Evolutionary conservation across 1,139 yeast genomes (phyloP).

Genomic region (Pichia sp.): DNA sequence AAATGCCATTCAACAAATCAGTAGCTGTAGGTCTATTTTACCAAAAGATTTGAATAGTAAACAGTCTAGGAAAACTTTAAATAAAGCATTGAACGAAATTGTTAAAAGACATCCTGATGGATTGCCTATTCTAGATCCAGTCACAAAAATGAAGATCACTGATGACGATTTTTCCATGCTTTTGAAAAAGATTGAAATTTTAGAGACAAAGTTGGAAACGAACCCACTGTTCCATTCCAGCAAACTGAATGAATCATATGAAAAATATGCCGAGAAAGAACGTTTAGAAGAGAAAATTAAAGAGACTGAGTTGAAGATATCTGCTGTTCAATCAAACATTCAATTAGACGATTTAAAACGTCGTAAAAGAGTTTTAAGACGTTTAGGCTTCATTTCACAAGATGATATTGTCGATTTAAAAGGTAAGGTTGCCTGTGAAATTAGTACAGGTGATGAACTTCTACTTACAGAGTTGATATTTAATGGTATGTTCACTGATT

Average conservation of each 20-base stretch:
- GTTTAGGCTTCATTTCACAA: slow-evolving; percentile 73
- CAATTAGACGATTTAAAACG: slow-evolving; percentile 91
- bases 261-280: slow-evolving; percentile 59
- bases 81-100: slow-evolving; percentile 74
- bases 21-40: slow-evolving; percentile 72
- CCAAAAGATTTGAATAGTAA: slow-evolving; percentile 74
- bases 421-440: slow-evolving; percentile 64
- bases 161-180: slow-evolving; percentile 65
- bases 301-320: slow-evolving; percentile 54
- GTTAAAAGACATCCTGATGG: slow-evolving; percentile 84
- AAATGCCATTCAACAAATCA: slow-evolving; percentile 65
- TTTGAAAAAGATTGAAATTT: slow-evolving; percentile 70
- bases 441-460: slow-evolving; percentile 90
- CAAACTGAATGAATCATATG: slow-evolving; percentile 55
- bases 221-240: slow-evolving; percentile 70
- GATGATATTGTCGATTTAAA: slow-evolving; percentile 87
- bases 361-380: slow-evolving; percentile 83
- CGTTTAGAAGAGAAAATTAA: slow-evolving; percentile 57
- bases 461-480: slow-evolving; percentile 85
- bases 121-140: slow-evolving; percentile 81
- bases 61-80: slow-evolving; percentile 65
- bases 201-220: slow-evolving; percentile 63
- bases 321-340: slow-evolving; percentile 83
- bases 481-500: slow-evolving; percentile 88
- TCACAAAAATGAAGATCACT: slow-evolving; percentile 84